Evolutionary conservation across 2,329 filamentous ascomycete genomes (phyloP).

Genomic region (Thielaviopsis populi): DNA sequence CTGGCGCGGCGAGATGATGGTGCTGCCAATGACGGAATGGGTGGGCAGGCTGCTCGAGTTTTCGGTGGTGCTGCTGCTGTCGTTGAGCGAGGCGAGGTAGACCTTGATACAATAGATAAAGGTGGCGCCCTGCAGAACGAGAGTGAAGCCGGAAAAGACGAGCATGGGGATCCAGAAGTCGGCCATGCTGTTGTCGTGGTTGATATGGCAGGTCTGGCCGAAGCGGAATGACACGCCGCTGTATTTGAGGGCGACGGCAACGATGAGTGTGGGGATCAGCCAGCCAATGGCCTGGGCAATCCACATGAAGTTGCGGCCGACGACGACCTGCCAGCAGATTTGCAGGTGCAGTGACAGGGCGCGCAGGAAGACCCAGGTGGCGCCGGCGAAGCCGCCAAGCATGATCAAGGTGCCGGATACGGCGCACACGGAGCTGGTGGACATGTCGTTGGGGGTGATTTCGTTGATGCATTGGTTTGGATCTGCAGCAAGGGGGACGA

Average conservation of each 20-base stretch:
- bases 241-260: slow-evolving; percentile 61
- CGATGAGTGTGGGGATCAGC: slow-evolving; percentile 63
- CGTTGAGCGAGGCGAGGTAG: slow-evolving; percentile 70
- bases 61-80: slow-evolving; percentile 54
- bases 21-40: slow-evolving; percentile 54
- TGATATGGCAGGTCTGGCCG: slow-evolving; percentile 84
- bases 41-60: slow-evolving; percentile 54
- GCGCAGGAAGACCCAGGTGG: slow-evolving; percentile 84
- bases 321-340: slow-evolving; percentile 91
- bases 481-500: slow-evolving; percentile 65
- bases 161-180: slow-evolving; percentile 86
- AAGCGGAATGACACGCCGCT: slow-evolving; percentile 94
- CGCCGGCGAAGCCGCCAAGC: slow-evolving; percentile 67
- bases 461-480: slow-evolving; percentile 73
- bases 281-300: slow-evolving; percentile 66
- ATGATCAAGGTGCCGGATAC: slow-evolving; percentile 77
- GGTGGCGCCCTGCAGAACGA: slow-evolving; percentile 70
- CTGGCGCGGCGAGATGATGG: slow-evolving; percentile 65
- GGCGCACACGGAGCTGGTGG: slow-evolving; percentile 64
- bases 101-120: slow-evolving; percentile 91
- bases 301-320: slow-evolving; percentile 82
- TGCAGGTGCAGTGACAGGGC: slow-evolving; percentile 88
- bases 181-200: slow-evolving; percentile 67
- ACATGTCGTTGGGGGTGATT: slow-evolving; percentile 92
- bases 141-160: slow-evolving; percentile 58